A percentile compares a stretch with the other conserved stretches of the same genome.
phyloP scores from a whole-genome alignment of 116 monocot species.

The Papilionanthe hybrid region DNA sequence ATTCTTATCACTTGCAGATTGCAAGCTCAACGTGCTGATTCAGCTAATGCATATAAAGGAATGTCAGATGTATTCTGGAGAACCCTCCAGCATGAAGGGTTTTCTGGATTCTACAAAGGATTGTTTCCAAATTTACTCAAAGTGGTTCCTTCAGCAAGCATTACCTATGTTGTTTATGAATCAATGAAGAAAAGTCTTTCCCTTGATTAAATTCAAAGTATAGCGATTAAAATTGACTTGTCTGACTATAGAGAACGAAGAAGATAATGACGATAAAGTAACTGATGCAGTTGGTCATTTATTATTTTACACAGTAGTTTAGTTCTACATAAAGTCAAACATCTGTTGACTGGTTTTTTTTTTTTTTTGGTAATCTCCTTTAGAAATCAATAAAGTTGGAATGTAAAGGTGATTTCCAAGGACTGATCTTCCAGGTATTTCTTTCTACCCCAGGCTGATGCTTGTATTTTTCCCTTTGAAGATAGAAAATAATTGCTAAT shows the following conservation, averaged over 20 bases:
- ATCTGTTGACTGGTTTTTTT: no score
- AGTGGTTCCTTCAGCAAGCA: conserved; percentile 91
- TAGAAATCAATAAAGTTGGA: conserved; percentile 1
- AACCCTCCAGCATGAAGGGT: conserved; percentile 68
- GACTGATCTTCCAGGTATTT: no score
- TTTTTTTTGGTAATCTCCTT: background rate
- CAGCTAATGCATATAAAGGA: conserved; percentile 52
- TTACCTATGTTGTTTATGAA: conserved; percentile 89
- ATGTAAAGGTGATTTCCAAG: no score
- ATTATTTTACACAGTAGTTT: conserved; percentile 11
- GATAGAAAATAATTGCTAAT: no score
- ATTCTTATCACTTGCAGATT: conserved; percentile 43
- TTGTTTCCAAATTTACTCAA: conserved; percentile 90
- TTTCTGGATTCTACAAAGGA: conserved; percentile 91
- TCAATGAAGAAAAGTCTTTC: conserved; percentile 80
- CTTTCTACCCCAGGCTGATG: no score
- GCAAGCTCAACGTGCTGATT: conserved; percentile 67
- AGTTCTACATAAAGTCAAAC: conserved; percentile 2
- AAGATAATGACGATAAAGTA: conserved; percentile 25
- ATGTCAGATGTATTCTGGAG: conserved; percentile 83
- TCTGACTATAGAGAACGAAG: conserved; percentile 53
- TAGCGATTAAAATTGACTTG: conserved; percentile 26
- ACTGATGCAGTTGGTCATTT: conserved; percentile 13
- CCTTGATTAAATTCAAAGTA: conserved; percentile 49
- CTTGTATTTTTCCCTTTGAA: no score